Evolutionary conservation across 495 filamentous ascomycete species (phyloP).

Genomic region (Penicillium soppii): DNA sequence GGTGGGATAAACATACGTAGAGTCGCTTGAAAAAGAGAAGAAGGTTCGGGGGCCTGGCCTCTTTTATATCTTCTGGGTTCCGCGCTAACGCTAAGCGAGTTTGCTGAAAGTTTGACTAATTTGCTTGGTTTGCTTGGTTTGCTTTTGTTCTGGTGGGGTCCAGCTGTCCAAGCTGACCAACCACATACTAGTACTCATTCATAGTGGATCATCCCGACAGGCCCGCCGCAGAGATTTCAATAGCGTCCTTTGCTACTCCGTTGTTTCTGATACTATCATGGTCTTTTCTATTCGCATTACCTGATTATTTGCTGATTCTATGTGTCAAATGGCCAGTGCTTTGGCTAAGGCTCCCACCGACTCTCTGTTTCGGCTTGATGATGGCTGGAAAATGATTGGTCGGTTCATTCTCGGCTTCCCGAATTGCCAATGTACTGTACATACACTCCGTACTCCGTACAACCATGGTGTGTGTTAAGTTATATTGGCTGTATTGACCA

Average conservation of each 20-base stretch:
- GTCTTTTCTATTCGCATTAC: not conserved
- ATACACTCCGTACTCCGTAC: no score
- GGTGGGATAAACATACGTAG: slow-evolving; percentile 56
- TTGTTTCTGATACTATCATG: not conserved
- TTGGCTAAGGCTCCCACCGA: not conserved
- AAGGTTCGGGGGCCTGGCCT: slow-evolving; percentile 12
- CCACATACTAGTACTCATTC: not conserved
- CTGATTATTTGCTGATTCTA: not conserved
- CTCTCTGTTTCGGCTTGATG: not conserved
- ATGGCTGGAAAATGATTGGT: not conserved
- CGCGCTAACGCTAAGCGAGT: slow-evolving; percentile 38
- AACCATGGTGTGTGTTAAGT: no score
- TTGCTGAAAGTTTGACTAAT: slow-evolving; percentile 21
- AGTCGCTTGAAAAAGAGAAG: slow-evolving; percentile 56
- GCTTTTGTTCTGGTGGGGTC: not conserved
- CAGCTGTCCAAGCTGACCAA: not conserved
- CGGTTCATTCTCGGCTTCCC: no score
- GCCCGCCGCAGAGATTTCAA: not conserved
- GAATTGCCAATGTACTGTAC: no score
- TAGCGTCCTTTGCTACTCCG: not conserved
- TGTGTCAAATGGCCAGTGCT: slow-evolving; percentile 1
- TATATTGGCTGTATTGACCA: no score
- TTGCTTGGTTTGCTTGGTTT: slow-evolving; percentile 30
- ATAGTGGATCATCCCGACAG: not conserved
- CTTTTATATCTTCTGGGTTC: slow-evolving; percentile 24